A percentile compares a stretch with the other conserved stretches of the same genome.
Conservation (phyloP, 306 rosid species). For the Lablab purpureus region DNA sequence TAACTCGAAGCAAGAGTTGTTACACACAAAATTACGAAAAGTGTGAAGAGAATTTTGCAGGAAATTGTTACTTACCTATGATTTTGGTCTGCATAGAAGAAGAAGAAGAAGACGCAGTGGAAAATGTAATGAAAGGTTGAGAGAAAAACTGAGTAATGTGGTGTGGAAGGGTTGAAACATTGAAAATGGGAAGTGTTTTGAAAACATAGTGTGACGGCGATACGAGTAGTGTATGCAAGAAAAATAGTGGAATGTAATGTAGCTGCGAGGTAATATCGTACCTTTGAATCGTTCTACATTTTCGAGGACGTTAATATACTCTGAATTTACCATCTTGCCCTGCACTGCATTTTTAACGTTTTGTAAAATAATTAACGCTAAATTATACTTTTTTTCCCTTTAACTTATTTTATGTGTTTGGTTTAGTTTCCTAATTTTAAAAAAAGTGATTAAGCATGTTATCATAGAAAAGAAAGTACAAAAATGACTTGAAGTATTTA, state of each 20-base stretch:
- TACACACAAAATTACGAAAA: background rate
- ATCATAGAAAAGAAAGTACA: no score
- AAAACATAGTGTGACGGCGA: background rate
- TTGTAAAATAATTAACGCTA: no score
- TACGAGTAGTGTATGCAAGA: background rate
- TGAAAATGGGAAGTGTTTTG: background rate
- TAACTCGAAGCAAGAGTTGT: background rate
- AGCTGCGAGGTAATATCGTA: conserved; percentile 22
- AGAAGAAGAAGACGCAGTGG: background rate
- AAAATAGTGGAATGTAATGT: background rate
- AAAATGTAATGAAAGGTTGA: background rate
- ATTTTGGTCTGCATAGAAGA: background rate
- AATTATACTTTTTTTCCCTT: no score
- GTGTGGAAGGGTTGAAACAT: background rate
- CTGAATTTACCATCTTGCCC: background rate
- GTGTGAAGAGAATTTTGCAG: background rate
- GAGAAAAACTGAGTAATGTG: background rate
- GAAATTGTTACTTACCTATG: conserved; percentile 31
- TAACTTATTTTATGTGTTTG: no score
- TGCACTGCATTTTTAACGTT: background rate
- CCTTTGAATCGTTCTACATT: background rate
- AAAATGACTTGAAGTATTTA: no score
- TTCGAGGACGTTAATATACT: no score
- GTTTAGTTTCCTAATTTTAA: no score
- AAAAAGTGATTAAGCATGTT: no score